Evolutionary conservation across 2,329 filamentous ascomycete genomes (phyloP), one percentile per base, ranked within the genome.

Genomic region (Cladosporium sphaerospermum): DNA sequence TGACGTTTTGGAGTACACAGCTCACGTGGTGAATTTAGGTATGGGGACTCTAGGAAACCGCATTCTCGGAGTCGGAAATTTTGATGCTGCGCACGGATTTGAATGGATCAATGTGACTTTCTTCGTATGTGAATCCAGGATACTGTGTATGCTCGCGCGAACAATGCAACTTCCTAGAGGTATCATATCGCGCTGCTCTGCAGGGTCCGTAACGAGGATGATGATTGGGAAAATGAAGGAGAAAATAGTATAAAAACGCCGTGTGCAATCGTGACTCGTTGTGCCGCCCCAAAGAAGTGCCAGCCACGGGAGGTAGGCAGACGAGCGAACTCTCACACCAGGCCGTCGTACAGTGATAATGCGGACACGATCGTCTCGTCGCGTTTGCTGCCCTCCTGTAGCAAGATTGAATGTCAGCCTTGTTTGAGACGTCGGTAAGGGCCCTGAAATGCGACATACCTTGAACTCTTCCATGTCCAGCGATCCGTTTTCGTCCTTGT

Each of bases 281-380:
- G 34, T 9, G 13, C 36, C n/a, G 36, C 36, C 23, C 23, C 23
- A 28, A 28, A 28, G 23, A 28, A 28, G 23, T 28, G 23, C 23
- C 23, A 28, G 23, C 23, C 23, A 28, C 23, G 23, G 23, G 7
- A 28, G 4, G 23, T 28, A 28, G 23, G 23, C 23, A 28, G 23
- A 28, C 23, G 23, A 28, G 23, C 23, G 23, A 28, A 5, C 23
- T 28, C 23, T 44, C 36, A 68, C 51, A 99, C 93, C 66, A 99
- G 76, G 19, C 93, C 93, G 68, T 99, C 93, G 67, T 99, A 99
- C 60, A 99, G 79, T 54, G 91, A 96, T 67, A 99, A 78, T 33
- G 93, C 93, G 52, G 92, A 97, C 55, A 99, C 93, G 68, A 99
- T 99, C 9, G 93, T 99, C 77, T 97, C 92, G 73, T 99, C 93